Conservation (phyloP, 495 filamentous ascomycete genomes). For the Aspergillus mulundensis region DNA sequence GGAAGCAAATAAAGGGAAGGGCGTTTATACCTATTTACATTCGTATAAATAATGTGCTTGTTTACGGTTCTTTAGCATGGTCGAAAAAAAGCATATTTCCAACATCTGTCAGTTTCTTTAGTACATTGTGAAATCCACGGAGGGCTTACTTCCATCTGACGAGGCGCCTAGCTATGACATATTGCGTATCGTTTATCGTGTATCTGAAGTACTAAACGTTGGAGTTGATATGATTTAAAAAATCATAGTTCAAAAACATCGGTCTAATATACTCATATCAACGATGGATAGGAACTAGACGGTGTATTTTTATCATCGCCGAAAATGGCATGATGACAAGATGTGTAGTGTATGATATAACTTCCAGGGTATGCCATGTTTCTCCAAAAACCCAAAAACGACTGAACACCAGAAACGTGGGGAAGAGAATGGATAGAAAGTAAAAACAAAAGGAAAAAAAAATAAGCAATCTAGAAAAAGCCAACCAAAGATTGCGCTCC, state of each 20-base stretch:
- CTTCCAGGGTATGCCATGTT: slow-evolving; percentile 22
- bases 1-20: slow-evolving; percentile 30
- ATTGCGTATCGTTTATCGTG: too few species aligned
- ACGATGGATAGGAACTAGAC: neutral
- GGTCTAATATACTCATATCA: neutral
- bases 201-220: too few species aligned
- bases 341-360: neutral
- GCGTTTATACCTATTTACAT: neutral
- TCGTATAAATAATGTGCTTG: slow-evolving; percentile 18
- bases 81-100: slow-evolving; percentile 31
- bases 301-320: neutral
- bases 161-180: too few species aligned
- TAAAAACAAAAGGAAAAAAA: neutral
- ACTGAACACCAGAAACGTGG: slow-evolving; percentile 7
- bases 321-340: neutral
- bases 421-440: slow-evolving; percentile 8
- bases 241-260: too few species aligned
- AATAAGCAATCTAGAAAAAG: neutral
- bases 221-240: too few species aligned
- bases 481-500: neutral
- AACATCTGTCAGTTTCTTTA: slow-evolving; percentile 23
- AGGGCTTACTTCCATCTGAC: too few species aligned
- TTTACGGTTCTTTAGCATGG: slow-evolving; percentile 22
- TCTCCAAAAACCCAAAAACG: slow-evolving; percentile 16
- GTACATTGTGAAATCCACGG: too few species aligned